Percentiles rank a stretch among this genome's conserved stretches.
Conservation (phyloP, 495 filamentous ascomycete genomes). For the Podospora pseudocomata region DNA sequence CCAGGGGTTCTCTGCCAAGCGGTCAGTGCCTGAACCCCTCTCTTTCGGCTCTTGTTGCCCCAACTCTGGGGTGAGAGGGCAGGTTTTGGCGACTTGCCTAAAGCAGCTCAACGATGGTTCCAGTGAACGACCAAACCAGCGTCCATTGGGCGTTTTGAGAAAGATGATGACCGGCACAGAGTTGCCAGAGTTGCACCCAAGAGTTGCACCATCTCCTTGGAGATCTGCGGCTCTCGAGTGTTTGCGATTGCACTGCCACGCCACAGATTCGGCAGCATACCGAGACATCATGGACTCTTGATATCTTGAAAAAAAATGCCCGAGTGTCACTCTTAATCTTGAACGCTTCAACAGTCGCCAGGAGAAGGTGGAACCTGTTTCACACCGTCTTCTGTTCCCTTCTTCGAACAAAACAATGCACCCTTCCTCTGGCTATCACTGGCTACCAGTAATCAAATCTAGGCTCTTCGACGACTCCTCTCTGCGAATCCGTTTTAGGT, state of each 20-base stretch:
- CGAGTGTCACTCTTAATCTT: slow-evolving; percentile 10
- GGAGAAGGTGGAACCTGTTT: slow-evolving; percentile 16
- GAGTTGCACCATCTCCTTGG: not conserved
- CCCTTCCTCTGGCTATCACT: not conserved
- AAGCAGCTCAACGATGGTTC: not conserved
- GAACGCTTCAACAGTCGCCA: slow-evolving; percentile 2
- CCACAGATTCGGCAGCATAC: slow-evolving; percentile 1
- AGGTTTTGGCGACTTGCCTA: not conserved
- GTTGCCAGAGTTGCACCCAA: not conserved
- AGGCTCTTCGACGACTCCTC: not conserved
- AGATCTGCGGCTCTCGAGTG: slow-evolving; percentile 6
- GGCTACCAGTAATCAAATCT: not conserved
- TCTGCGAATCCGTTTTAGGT: not conserved
- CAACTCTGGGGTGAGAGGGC: not conserved
- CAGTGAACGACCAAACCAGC: not conserved
- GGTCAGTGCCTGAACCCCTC: not conserved
- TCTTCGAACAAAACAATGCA: not conserved
- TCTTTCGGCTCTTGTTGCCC: slow-evolving; percentile 3
- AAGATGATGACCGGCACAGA: not conserved
- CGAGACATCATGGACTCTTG: not conserved
- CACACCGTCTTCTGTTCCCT: slow-evolving; percentile 14
- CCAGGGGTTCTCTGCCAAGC: not conserved
- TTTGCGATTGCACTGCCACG: slow-evolving; percentile 12
- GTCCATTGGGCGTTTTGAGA: not conserved
- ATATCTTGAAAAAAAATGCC: slow-evolving; percentile 6